Base-by-base conservation (phyloP, 2,329 filamentous ascomycete species). In the Xylogone sp. region DNA sequence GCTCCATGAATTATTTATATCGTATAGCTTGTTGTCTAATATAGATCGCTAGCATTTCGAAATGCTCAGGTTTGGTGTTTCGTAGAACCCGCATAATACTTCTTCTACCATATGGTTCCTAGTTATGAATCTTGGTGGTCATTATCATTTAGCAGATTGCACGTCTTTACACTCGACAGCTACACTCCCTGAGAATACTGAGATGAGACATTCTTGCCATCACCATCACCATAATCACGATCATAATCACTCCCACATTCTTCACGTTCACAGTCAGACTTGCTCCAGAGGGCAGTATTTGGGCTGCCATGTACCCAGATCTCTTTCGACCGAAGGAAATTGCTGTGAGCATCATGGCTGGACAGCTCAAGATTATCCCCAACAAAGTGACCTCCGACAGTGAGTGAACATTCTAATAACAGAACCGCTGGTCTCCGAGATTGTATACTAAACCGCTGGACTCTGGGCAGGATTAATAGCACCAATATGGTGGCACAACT, bases 401-500 rank as follows among this genome's bases (percentile, higher is more conserved):
- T 39, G 34, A 16, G 34, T 39, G 34, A 16, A 39, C 5, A 39
- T 16, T 39, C 34, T 39, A 39, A 39, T 18, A 9, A 39, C 13
- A 13, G n/a, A 9, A 18, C 4, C 5, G 13, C 5, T 39, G 5
- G n/a, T 13, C 34, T 16, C n/a, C 8, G 12, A 39, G n/a, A n/a
- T n/a, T n/a, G n/a, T 5, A 18, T 18, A 16, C 34, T 39, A 9
- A 16, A n/a, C n/a, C n/a, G n/a, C 34, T 39, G 34, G 24, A 27
- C 24, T 39, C 34, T 39, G 34, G 12, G n/a, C n/a, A 39, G 34
- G 34, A 39, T 39, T 16, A 39, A 21, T 42, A 62, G 59, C 21
- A 50, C 53, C 21, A 62, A 63, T 21, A 24, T 59, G 12, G 39
- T 47, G 8, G 58, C 49, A 18, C 59, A 62, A 49, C 43, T 62